These are phyloP conservation scores for Zygotorulaspora florentina DNA, from an alignment of 805 yeast genomes.

Conservation along the genomic window DNA sequence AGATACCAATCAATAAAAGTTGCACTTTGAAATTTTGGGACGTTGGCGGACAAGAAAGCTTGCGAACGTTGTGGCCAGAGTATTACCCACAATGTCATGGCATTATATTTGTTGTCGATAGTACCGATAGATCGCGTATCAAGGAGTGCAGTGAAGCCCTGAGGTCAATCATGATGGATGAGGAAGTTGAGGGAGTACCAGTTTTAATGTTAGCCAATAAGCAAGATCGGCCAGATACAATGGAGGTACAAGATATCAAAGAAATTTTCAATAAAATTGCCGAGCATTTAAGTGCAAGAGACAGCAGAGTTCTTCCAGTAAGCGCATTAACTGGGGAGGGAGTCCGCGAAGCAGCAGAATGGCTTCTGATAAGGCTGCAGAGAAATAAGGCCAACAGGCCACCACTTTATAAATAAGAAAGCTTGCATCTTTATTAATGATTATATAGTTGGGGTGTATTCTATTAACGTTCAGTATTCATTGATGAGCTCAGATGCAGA, in stretches of 20 bases:
- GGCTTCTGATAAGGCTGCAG: constrained; percentile 72
- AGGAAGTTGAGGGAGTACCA: constrained; percentile 72
- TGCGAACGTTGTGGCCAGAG: constrained; percentile 81
- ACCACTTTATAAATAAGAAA: constrained; percentile 32
- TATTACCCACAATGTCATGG: constrained; percentile 87
- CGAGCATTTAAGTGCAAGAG: constrained; percentile 82
- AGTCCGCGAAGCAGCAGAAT: constrained; percentile 78
- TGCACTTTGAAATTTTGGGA: constrained; percentile 84
- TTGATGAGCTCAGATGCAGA: too few relatives aligned
- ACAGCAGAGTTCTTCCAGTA: constrained; percentile 82
- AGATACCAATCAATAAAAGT: constrained; percentile 37
- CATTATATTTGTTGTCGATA: constrained; percentile 86
- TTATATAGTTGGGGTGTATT: too few relatives aligned
- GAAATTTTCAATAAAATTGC: constrained; percentile 80
- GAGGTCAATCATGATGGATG: constrained; percentile 50
- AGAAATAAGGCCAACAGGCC: constrained; percentile 39
- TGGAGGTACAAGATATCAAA: constrained; percentile 77
- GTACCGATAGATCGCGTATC: constrained; percentile 77
- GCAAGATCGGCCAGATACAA: constrained; percentile 69
- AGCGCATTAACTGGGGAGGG: constrained; percentile 81
- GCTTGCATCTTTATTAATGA: too few relatives aligned
- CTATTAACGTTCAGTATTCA: too few relatives aligned
- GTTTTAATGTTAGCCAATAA: constrained; percentile 93
- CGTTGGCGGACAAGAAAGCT: constrained; percentile 88
- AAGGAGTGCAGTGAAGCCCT: constrained; percentile 76